Evolutionary conservation across 2,329 filamentous ascomycete genomes (phyloP).

Genomic region (Huntiella abstrusa): DNA sequence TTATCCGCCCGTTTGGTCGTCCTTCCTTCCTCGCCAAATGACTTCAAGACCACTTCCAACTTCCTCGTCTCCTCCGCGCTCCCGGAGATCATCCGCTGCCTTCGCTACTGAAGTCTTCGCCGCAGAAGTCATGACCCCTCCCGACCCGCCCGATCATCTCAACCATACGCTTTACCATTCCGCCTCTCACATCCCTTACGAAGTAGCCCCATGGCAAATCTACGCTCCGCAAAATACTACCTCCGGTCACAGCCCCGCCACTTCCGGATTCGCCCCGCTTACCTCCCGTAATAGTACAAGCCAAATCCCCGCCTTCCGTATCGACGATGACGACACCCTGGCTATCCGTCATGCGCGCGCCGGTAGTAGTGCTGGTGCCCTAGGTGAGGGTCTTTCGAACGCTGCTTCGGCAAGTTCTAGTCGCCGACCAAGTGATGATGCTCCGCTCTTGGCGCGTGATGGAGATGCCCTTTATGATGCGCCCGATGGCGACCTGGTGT

Average conservation of each 20-base stretch:
- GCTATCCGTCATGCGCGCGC: not conserved
- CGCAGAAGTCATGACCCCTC: constrained; percentile 21
- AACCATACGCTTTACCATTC: constrained; percentile 18
- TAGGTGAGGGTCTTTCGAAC: not conserved
- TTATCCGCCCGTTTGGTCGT: not conserved
- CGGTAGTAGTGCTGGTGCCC: not conserved
- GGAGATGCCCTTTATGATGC: constrained; percentile 42
- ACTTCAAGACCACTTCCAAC: not conserved
- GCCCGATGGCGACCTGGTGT: constrained; percentile 19
- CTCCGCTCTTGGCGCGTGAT: constrained; percentile 45
- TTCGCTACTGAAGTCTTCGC: constrained; percentile 18
- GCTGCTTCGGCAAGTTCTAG: constrained; percentile 1
- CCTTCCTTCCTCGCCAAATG: not conserved
- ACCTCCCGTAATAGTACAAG: too few species aligned
- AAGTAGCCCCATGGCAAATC: not conserved
- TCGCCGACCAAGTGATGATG: constrained; percentile 42
- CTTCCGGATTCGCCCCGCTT: too few species aligned
- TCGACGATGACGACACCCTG: too few species aligned
- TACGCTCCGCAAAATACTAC: not conserved
- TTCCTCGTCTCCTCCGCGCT: constrained; percentile 12
- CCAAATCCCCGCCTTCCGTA: too few species aligned
- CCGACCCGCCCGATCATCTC: constrained; percentile 9
- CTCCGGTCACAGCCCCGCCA: too few species aligned
- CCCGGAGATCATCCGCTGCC: constrained; percentile 27
- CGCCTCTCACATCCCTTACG: not conserved